Evolutionary conservation across 192 early-diverging fungal genomes (phyloP).

Genomic region (Dissophora ornata): DNA sequence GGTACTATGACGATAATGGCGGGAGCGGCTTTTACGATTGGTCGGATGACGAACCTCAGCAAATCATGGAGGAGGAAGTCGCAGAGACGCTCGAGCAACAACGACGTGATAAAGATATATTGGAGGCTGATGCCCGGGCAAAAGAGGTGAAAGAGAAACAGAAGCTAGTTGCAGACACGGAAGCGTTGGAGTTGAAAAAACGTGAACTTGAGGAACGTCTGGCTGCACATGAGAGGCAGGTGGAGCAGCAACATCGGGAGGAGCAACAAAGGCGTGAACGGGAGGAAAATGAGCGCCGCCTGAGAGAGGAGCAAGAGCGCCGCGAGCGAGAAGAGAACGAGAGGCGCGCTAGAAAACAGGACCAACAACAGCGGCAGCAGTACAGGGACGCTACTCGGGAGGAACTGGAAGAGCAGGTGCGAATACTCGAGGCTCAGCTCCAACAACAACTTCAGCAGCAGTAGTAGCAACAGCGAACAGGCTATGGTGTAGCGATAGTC

Average conservation of each 20-base stretch:
- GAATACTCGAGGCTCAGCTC: constrained; percentile 22
- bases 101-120: too few relatives aligned
- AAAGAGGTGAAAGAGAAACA: constrained; percentile 19
- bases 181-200: not conserved
- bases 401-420: constrained; percentile 33
- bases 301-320: constrained; percentile 1
- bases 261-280: not conserved
- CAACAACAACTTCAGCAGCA: constrained; percentile 7
- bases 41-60: not conserved
- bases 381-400: not conserved
- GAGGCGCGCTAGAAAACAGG: not conserved
- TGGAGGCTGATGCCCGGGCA: constrained; percentile 10
- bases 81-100: constrained; percentile 1
- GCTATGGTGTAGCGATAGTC: not conserved
- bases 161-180: constrained; percentile 3
- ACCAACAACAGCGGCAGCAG: not conserved
- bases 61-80: not conserved
- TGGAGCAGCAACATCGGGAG: constrained; percentile 3
- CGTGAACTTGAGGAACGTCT: constrained; percentile 12
- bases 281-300: not conserved
- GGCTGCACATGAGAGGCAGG: too few relatives aligned
- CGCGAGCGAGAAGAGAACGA: not conserved
- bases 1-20: constrained; percentile 1
- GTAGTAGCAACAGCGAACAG: not conserved
- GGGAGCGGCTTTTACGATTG: constrained; percentile 23